These are phyloP conservation scores for Fusarium chlamydosporum DNA, from an alignment of 2,329 filamentous ascomycete genomes.

Conservation along the genomic window DNA sequence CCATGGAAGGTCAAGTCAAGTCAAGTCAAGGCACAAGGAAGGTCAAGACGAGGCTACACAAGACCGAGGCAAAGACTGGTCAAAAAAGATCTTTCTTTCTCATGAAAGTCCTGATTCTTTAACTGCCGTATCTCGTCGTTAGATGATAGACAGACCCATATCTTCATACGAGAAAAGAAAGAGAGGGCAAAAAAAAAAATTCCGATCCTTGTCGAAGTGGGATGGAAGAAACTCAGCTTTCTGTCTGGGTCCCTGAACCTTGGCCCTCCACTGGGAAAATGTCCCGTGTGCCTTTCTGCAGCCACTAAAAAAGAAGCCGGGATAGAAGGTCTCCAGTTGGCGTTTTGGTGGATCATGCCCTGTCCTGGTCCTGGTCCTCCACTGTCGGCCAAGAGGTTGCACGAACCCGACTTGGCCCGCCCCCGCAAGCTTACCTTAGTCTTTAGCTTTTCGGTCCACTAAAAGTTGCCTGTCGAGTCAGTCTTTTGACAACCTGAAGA, in stretches of 20 bases:
- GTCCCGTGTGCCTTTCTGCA: conserved; percentile 16
- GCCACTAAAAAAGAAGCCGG: conserved; percentile 26
- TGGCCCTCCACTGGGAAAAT: background rate
- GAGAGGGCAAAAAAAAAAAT: background rate
- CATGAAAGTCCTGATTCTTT: background rate
- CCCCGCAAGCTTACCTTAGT: conserved; percentile 48
- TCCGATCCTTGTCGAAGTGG: background rate
- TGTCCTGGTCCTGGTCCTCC: background rate
- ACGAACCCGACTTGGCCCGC: conserved; percentile 45
- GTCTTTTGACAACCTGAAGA: conserved; percentile 21
- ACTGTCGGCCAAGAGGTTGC: conserved; percentile 32
- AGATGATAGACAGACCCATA: background rate
- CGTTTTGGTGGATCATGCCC: conserved; percentile 8
- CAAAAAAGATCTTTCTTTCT: background rate
- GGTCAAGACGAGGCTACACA: background rate
- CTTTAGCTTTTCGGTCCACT: conserved; percentile 32
- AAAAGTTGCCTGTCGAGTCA: conserved; percentile 46
- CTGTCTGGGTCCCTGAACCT: background rate
- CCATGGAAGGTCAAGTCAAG: background rate
- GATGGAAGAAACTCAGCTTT: conserved; percentile 3
- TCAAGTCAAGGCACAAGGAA: background rate
- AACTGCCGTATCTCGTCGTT: background rate
- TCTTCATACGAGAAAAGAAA: background rate
- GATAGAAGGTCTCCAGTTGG: conserved; percentile 23
- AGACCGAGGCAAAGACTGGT: background rate